These are phyloP conservation scores for Penicillium pulvis DNA, from an alignment of 495 filamentous ascomycete genomes.

Conservation along the genomic window DNA sequence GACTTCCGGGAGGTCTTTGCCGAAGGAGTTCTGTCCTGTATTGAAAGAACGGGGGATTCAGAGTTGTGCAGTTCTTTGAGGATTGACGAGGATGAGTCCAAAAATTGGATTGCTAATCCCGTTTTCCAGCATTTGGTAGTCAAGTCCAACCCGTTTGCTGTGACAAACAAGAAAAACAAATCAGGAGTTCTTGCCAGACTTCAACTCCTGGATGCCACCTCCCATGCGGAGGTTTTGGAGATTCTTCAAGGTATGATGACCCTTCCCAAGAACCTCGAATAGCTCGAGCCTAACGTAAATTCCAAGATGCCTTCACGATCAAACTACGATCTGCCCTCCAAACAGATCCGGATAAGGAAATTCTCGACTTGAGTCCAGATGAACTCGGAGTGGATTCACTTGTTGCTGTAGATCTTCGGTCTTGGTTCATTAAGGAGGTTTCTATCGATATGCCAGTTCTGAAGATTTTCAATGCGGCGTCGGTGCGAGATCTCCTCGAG, in stretches of 20 bases:
- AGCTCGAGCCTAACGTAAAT: neutral
- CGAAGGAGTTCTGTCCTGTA: conserved; percentile 49
- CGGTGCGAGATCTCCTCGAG: conserved; percentile 20
- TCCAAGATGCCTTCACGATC: conserved; percentile 10
- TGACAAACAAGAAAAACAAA: conserved; percentile 20
- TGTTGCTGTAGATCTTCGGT: conserved; percentile 59
- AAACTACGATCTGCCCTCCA: conserved; percentile 20
- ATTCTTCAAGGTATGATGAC: conserved; percentile 13
- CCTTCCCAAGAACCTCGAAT: neutral
- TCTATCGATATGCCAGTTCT: conserved; percentile 46
- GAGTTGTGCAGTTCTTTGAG: conserved; percentile 24
- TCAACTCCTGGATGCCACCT: conserved; percentile 22
- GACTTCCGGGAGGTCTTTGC: conserved; percentile 63
- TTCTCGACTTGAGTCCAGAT: conserved; percentile 34
- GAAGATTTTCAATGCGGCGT: conserved; percentile 44
- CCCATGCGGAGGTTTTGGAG: conserved; percentile 16
- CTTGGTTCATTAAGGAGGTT: conserved; percentile 53
- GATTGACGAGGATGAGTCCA: conserved; percentile 29
- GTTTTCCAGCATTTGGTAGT: conserved; percentile 30
- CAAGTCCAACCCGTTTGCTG: conserved; percentile 18
- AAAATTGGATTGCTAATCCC: conserved; percentile 36
- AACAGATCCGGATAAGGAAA: conserved; percentile 8
- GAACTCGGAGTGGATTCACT: conserved; percentile 56
- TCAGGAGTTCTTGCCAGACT: conserved; percentile 25
- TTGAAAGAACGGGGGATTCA: conserved; percentile 5